These are phyloP conservation scores for Hymenoscyphus occultus DNA, from an alignment of 2,329 filamentous ascomycete genomes.

Conservation along the genomic window DNA sequence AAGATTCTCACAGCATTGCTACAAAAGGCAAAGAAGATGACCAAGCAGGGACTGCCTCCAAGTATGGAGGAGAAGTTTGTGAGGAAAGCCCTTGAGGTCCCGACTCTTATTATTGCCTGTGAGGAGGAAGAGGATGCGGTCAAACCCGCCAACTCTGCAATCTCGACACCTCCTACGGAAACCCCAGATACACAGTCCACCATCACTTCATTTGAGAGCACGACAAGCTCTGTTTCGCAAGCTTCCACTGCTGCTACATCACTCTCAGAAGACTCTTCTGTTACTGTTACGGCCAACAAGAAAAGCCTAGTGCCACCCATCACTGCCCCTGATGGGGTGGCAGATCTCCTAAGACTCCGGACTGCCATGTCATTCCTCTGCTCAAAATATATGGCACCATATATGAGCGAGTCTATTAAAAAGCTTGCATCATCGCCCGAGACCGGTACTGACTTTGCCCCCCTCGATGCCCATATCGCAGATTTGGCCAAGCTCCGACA, in stretches of 20 bases:
- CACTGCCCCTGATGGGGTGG: conserved; percentile 37
- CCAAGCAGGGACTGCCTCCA: conserved; percentile 61
- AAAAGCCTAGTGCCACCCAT: conserved; percentile 27
- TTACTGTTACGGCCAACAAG: conserved; percentile 15
- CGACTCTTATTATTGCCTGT: conserved; percentile 66
- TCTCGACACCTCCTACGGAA: conserved; percentile 33
- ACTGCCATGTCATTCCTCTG: conserved; percentile 49
- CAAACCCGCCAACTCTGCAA: conserved; percentile 27
- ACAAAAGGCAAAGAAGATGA: conserved; percentile 69
- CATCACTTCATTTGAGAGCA: conserved; percentile 35
- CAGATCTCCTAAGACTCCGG: conserved; percentile 46
- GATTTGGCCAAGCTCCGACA: conserved; percentile 65
- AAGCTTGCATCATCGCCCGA: conserved; percentile 38
- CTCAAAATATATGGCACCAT: conserved; percentile 45
- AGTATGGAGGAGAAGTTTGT: conserved; percentile 89
- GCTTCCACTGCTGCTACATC: conserved; percentile 40
- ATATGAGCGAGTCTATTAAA: conserved; percentile 40
- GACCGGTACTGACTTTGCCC: conserved; percentile 59
- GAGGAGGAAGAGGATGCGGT: conserved; percentile 42
- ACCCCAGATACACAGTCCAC: conserved; percentile 36
- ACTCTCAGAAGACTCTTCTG: conserved; percentile 31
- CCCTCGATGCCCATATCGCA: conserved; percentile 67
- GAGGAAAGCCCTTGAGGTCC: conserved; percentile 69
- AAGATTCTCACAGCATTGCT: conserved; percentile 68
- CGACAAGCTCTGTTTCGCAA: conserved; percentile 39